Percentiles rank a stretch among this genome's conserved stretches.
Conservation (phyloP, 441 rosid genomes). For the Pelargonium australe region DNA sequence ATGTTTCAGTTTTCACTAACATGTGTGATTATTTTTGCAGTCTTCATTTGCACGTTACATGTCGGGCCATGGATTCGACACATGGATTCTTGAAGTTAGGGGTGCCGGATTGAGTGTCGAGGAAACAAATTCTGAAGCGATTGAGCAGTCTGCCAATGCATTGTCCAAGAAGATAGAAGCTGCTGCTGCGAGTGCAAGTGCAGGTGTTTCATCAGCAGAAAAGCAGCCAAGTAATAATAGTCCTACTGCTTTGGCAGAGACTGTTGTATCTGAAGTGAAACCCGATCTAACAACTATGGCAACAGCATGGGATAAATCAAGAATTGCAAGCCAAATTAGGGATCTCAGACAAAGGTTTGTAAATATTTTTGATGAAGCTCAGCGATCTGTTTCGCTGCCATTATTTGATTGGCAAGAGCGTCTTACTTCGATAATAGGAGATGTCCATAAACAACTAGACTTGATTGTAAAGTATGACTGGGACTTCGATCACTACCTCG, state of each 20-base stretch:
- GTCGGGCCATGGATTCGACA: constrained; percentile 87
- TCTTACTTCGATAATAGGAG: constrained; percentile 72
- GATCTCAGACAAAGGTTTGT: constrained; percentile 72
- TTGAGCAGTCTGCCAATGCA: constrained; percentile 42
- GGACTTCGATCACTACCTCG: constrained; percentile 90
- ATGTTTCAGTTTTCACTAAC: background rate
- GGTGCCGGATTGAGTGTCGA: constrained; percentile 83
- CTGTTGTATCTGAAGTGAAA: too few species aligned
- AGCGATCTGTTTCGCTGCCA: constrained; percentile 73
- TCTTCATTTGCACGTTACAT: constrained; percentile 83
- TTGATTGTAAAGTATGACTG: constrained; percentile 82
- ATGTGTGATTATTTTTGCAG: constrained; percentile 30
- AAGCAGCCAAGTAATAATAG: background rate
- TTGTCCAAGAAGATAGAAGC: constrained; percentile 55
- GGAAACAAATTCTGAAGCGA: constrained; percentile 47
- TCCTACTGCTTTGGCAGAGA: too few species aligned
- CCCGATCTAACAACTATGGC: too few species aligned
- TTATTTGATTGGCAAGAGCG: constrained; percentile 78
- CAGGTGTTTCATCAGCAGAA: constrained; percentile 28
- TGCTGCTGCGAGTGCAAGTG: constrained; percentile 34
- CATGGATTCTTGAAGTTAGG: constrained; percentile 94
- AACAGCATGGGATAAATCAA: constrained; percentile 21
- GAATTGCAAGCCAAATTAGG: constrained; percentile 55
- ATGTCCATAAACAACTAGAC: constrained; percentile 89
- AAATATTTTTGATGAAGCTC: constrained; percentile 70